Evolutionary conservation across 73 alveolate species (phyloP).

Genomic region (Paramecium octaurelia): DNA sequence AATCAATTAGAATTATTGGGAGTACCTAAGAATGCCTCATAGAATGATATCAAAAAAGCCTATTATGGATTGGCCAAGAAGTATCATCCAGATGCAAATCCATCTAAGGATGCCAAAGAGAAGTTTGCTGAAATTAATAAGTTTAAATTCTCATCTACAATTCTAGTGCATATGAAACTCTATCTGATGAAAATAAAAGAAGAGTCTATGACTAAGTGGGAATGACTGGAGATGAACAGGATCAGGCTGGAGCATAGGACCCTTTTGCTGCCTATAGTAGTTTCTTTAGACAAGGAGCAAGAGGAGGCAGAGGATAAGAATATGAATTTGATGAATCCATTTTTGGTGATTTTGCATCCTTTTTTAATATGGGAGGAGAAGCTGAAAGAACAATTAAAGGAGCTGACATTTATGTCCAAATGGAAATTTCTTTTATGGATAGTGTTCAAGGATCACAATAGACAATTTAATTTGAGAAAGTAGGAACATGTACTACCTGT

Average conservation of each 20-base stretch:
- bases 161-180: slow-evolving; percentile 87
- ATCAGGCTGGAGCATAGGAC: slow-evolving; percentile 73
- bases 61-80: slow-evolving; percentile 84
- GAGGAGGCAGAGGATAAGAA: slow-evolving; percentile 64
- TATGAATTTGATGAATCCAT: slow-evolving; percentile 72
- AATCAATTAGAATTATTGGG: slow-evolving; percentile 67
- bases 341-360: slow-evolving; percentile 81
- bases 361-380: slow-evolving; percentile 76
- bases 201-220: slow-evolving; percentile 82
- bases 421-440: slow-evolving; percentile 82
- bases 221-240: slow-evolving; percentile 88
- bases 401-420: slow-evolving; percentile 63
- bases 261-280: slow-evolving; percentile 70
- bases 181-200: slow-evolving; percentile 75
- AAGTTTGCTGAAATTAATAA: slow-evolving; percentile 84
- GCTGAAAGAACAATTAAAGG: slow-evolving; percentile 67
- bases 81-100: slow-evolving; percentile 93
- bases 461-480: slow-evolving; percentile 63
- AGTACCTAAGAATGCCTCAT: slow-evolving; percentile 75
- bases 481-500: slow-evolving; percentile 78
- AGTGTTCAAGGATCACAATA: slow-evolving; percentile 80
- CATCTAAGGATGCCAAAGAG: slow-evolving; percentile 83
- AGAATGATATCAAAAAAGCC: slow-evolving; percentile 85
- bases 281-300: slow-evolving; percentile 57
- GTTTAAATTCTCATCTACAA: neutral